A percentile compares a stretch with the other conserved stretches of the same genome.
phyloP scores from a whole-genome alignment of 148 eudicot genomes.

The Cornus controversa region DNA sequence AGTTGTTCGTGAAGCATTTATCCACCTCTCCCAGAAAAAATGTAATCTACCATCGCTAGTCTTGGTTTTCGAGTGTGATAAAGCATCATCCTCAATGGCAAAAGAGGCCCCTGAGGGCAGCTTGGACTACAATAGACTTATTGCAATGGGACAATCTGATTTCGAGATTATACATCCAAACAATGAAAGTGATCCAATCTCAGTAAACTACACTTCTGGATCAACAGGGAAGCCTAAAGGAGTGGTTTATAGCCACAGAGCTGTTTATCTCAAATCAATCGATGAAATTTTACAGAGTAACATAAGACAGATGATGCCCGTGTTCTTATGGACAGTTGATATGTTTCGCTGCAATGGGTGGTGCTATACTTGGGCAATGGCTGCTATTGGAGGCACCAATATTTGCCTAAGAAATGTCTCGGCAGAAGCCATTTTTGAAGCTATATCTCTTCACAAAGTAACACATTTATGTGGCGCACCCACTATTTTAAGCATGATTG shows the following conservation, averaged over 20 bases:
- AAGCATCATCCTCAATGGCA: not conserved
- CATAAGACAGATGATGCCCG: slow-evolving; percentile 12
- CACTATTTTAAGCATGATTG: slow-evolving; percentile 47
- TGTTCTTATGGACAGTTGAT: slow-evolving; percentile 44
- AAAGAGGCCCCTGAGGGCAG: not conserved
- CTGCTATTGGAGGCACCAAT: slow-evolving; percentile 67
- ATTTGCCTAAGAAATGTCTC: slow-evolving; percentile 52
- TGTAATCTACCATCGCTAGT: slow-evolving; percentile 16
- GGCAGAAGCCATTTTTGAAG: slow-evolving; percentile 36
- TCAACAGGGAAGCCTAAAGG: slow-evolving; percentile 45
- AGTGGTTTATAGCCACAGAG: slow-evolving; percentile 38
- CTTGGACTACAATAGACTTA: slow-evolving; percentile 23
- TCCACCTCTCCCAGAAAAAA: not conserved
- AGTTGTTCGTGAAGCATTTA: slow-evolving; percentile 18
- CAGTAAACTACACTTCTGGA: slow-evolving; percentile 41
- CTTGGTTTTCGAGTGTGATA: slow-evolving; percentile 17
- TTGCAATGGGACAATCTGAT: slow-evolving; percentile 23
- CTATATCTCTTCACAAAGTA: slow-evolving; percentile 41
- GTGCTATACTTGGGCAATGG: slow-evolving; percentile 62
- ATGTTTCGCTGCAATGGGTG: slow-evolving; percentile 54
- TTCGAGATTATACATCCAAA: slow-evolving; percentile 18
- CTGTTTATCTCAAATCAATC: slow-evolving; percentile 27
- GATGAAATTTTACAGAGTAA: slow-evolving; percentile 24
- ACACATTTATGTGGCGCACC: slow-evolving; percentile 68
- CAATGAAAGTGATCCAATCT: slow-evolving; percentile 33